Conservation (phyloP, 805 yeast species). For the Candida mattraensis region DNA sequence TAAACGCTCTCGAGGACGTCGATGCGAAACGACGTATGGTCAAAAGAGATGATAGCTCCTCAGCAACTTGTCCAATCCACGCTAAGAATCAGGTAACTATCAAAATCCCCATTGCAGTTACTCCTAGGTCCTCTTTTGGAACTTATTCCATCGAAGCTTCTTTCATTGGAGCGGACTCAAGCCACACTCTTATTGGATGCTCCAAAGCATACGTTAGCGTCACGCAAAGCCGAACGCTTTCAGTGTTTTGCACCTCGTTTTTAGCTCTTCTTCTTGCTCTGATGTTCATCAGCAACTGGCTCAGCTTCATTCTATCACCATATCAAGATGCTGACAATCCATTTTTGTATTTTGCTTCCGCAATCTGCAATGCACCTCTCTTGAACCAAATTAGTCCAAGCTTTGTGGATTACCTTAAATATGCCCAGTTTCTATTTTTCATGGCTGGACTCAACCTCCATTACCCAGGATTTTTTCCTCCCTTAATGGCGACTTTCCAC, state of each 20-base stretch:
- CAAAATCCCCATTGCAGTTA: slow-evolving; percentile 23
- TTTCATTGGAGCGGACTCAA: slow-evolving; percentile 40
- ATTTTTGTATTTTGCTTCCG: slow-evolving; percentile 51
- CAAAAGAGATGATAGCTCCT: neutral
- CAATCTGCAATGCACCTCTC: slow-evolving; percentile 57
- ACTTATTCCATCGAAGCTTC: slow-evolving; percentile 44
- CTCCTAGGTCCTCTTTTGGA: slow-evolving; percentile 38
- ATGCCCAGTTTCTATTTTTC: slow-evolving; percentile 60
- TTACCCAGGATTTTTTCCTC: slow-evolving; percentile 66
- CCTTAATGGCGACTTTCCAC: slow-evolving; percentile 46
- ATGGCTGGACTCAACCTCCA: slow-evolving; percentile 52
- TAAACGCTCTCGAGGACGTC: neutral
- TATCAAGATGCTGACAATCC: slow-evolving; percentile 58
- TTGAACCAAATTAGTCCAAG: slow-evolving; percentile 57
- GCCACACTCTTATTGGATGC: slow-evolving; percentile 46
- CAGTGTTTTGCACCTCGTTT: slow-evolving; percentile 39
- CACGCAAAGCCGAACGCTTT: slow-evolving; percentile 37
- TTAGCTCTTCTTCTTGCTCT: slow-evolving; percentile 42
- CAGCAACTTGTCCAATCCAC: slow-evolving; percentile 32
- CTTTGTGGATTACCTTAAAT: slow-evolving; percentile 46
- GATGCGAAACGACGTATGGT: neutral
- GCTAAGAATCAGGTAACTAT: slow-evolving; percentile 27
- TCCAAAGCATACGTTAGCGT: slow-evolving; percentile 50
- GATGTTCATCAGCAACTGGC: slow-evolving; percentile 35
- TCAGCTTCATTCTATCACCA: slow-evolving; percentile 48